These are phyloP conservation scores for Lenwebbia sp. DNA, from an alignment of 345 rosid species.

Conservation along the genomic window DNA sequence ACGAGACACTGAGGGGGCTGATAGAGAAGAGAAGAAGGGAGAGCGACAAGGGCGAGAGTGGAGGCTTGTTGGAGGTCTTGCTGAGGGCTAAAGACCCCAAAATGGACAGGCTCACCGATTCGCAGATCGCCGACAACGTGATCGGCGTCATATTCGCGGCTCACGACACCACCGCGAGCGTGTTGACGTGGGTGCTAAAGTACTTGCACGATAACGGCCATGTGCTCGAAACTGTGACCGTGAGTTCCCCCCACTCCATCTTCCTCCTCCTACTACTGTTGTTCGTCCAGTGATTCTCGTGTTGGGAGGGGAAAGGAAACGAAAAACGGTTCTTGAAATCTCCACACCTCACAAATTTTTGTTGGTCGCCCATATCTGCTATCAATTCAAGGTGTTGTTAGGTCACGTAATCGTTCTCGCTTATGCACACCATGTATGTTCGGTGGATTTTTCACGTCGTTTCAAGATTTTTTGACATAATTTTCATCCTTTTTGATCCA, in stretches of 20 bases:
- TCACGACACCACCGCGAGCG: constrained; percentile 91
- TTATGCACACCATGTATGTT: neutral
- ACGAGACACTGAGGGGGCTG: constrained; percentile 37
- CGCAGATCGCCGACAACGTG: constrained; percentile 84
- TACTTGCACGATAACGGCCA: constrained; percentile 61
- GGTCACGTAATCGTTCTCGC: neutral
- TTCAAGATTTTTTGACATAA: neutral
- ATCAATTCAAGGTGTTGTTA: neutral
- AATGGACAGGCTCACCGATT: constrained; percentile 37
- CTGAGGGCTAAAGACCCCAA: constrained; percentile 38
- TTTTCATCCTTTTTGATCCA: neutral
- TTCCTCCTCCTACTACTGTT: neutral
- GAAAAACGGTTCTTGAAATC: neutral
- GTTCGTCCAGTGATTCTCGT: neutral
- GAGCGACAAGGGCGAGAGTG: constrained; percentile 7
- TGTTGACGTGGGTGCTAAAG: constrained; percentile 77
- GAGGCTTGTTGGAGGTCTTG: constrained; percentile 59
- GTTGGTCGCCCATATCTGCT: neutral
- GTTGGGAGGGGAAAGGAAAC: neutral
- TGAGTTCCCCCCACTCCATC: constrained; percentile 8
- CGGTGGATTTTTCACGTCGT: neutral
- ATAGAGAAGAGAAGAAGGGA: constrained; percentile 49
- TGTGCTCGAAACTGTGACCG: constrained; percentile 52
- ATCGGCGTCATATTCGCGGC: constrained; percentile 94
- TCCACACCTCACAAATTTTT: neutral